Evolutionary conservation across 371 early-diverging fungal genomes (phyloP).

Genomic region (Mucor lusitanicus): DNA sequence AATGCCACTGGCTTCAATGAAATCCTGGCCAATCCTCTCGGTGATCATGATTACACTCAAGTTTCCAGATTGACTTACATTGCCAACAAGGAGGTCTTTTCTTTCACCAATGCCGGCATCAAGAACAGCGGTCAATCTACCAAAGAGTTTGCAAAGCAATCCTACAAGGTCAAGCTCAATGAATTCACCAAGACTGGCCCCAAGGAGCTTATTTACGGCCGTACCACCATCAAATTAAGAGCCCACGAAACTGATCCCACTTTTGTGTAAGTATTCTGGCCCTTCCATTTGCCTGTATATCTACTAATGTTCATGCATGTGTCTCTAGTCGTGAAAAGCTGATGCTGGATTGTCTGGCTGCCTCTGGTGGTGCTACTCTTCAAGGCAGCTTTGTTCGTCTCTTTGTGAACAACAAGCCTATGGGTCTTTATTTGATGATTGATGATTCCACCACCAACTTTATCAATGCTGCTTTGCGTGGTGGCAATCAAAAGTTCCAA

Average conservation of each 20-base stretch:
- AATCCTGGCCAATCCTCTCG: conserved; percentile 30
- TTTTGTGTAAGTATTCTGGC: conserved; percentile 32
- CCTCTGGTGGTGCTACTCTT: conserved; percentile 55
- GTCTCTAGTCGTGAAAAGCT: conserved; percentile 50
- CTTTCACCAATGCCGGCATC: conserved; percentile 43
- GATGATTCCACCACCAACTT: conserved; percentile 57
- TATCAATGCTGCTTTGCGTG: conserved; percentile 40
- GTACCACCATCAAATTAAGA: conserved; percentile 53
- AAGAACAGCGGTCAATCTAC: conserved; percentile 54
- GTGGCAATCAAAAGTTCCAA: conserved; percentile 31
- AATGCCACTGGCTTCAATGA: conserved; percentile 34
- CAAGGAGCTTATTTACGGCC: conserved; percentile 39
- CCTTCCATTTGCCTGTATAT: not conserved
- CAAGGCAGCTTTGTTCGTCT: conserved; percentile 55
- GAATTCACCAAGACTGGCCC: conserved; percentile 23
- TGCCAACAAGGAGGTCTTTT: conserved; percentile 42
- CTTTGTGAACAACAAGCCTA: conserved; percentile 50
- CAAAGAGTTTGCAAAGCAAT: conserved; percentile 56
- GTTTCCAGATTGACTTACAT: conserved; percentile 48
- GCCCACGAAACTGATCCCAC: conserved; percentile 59
- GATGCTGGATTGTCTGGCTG: conserved; percentile 47
- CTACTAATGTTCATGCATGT: not conserved
- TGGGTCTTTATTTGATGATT: conserved; percentile 54
- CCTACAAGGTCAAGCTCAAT: conserved; percentile 50
- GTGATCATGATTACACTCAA: conserved; percentile 30